Conservation (phyloP, 805 yeast genomes). For the Candida pseudoglaebosa region DNA sequence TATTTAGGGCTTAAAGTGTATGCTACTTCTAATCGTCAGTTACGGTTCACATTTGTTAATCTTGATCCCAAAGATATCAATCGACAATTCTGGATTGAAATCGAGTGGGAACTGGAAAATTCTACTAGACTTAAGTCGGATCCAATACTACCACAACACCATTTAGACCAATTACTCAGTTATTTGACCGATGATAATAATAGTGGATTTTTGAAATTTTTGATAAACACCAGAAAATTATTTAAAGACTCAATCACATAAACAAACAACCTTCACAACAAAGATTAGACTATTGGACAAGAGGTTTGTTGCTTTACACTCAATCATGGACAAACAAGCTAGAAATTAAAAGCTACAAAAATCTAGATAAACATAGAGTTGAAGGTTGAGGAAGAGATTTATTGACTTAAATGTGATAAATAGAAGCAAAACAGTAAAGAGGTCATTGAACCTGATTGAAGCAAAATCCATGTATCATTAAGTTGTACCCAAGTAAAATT, state of each 20-base stretch:
- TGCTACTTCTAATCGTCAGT: conserved; percentile 42
- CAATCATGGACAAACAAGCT: too few species aligned
- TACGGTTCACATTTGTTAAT: conserved; percentile 47
- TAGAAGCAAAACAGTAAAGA: too few species aligned
- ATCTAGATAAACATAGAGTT: too few species aligned
- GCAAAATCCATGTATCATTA: too few species aligned
- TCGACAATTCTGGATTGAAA: conserved; percentile 38
- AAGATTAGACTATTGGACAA: too few species aligned
- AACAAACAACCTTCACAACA: neutral
- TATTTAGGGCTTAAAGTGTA: conserved; percentile 54
- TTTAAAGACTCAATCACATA: conserved; percentile 7
- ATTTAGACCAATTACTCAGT: neutral
- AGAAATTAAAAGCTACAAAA: too few species aligned
- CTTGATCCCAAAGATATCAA: conserved; percentile 42
- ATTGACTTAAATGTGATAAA: too few species aligned
- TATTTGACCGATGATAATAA: conserved; percentile 12
- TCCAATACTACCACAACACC: conserved; percentile 31
- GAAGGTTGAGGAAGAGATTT: too few species aligned
- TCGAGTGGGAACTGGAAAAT: conserved; percentile 41
- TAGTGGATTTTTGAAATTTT: conserved; percentile 24
- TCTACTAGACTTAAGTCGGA: neutral
- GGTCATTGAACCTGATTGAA: too few species aligned
- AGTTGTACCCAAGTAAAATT: too few species aligned
- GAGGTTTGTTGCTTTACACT: too few species aligned
- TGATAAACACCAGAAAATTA: conserved; percentile 12